Percentiles rank a stretch among this genome's conserved stretches.
These are phyloP conservation scores for Stemphylium vesicarium DNA, from an alignment of 2,329 filamentous ascomycete genomes.

Conservation along the genomic window DNA sequence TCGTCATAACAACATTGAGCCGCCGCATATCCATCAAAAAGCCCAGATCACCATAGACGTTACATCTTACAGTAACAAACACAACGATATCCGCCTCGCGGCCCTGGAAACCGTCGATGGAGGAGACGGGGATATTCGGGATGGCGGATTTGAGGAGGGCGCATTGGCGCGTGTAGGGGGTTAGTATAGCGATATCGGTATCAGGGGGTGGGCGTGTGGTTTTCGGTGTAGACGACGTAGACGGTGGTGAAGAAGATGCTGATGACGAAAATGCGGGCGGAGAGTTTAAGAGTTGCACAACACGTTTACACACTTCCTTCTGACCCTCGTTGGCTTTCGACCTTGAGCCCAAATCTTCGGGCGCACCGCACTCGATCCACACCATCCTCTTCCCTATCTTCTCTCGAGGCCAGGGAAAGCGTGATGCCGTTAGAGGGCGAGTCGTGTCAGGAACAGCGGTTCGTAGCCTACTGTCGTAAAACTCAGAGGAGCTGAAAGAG, in stretches of 20 bases:
- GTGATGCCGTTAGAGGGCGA: slow-evolving; percentile 31
- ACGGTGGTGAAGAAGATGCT: too few species aligned
- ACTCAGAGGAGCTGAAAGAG: slow-evolving; percentile 50
- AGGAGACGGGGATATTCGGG: slow-evolving; percentile 42
- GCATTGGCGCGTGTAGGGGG: slow-evolving; percentile 51
- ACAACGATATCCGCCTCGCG: slow-evolving; percentile 54
- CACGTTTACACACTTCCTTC: slow-evolving; percentile 43
- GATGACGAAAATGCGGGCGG: slow-evolving; percentile 33
- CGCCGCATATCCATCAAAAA: slow-evolving; percentile 52
- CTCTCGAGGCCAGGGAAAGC: slow-evolving; percentile 24
- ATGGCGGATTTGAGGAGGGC: slow-evolving; percentile 39
- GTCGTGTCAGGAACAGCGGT: slow-evolving; percentile 38
- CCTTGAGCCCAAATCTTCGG: slow-evolving; percentile 48
- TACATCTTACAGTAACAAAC: slow-evolving; percentile 53
- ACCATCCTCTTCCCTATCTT: slow-evolving; percentile 29
- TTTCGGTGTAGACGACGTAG: too few species aligned
- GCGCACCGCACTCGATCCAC: slow-evolving; percentile 47
- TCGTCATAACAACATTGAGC: slow-evolving; percentile 53
- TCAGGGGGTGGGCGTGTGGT: too few species aligned
- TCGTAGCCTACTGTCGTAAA: slow-evolving; percentile 49
- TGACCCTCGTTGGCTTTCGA: slow-evolving; percentile 53
- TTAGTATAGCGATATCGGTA: slow-evolving; percentile 52
- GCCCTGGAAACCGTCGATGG: slow-evolving; percentile 55
- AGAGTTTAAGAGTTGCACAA: slow-evolving; percentile 42
- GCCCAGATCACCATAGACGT: slow-evolving; percentile 48